Evolutionary conservation across 1,284 basidiomycete species (phyloP).

Genomic region (Cystobasidium sp.): DNA sequence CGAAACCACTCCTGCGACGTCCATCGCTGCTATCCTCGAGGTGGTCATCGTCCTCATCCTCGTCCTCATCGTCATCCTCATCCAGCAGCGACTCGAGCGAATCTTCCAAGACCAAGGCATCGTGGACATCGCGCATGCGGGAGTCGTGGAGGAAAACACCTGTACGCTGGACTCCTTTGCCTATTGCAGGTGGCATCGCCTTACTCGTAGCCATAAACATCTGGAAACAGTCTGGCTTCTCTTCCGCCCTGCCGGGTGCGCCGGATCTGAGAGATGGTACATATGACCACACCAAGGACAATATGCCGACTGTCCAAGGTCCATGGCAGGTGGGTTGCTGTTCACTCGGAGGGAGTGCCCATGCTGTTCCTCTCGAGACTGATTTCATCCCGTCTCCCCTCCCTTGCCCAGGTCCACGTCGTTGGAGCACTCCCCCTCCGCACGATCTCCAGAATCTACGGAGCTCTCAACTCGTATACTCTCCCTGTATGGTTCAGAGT

Average conservation of each 20-base stretch:
- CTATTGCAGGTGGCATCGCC: constrained; percentile 85
- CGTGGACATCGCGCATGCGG: constrained; percentile 60
- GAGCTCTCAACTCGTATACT: constrained; percentile 78
- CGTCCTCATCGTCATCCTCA: constrained; percentile 2
- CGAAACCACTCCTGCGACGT: background rate
- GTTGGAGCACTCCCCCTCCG: constrained; percentile 92
- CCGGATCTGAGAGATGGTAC: constrained; percentile 52
- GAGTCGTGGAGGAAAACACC: constrained; percentile 85
- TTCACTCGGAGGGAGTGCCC: background rate
- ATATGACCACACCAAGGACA: constrained; percentile 68
- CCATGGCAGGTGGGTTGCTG: constrained; percentile 83
- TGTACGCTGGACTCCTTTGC: constrained; percentile 94
- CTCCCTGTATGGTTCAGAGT: constrained; percentile 94
- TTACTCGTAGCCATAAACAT: constrained; percentile 72
- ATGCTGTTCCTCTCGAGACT: background rate
- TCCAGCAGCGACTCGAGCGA: background rate
- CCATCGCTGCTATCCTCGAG: background rate
- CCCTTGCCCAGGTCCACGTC: constrained; percentile 76
- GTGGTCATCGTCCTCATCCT: constrained; percentile 20
- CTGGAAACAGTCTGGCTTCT: constrained; percentile 49
- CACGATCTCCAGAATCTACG: constrained; percentile 93
- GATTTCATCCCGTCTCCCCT: background rate
- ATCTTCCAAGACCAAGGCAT: background rate
- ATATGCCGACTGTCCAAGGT: constrained; percentile 72
- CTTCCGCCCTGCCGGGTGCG: background rate